Evolutionary conservation across 1,284 basidiomycete genomes (phyloP).

Genomic region (Boletellus sp.): DNA sequence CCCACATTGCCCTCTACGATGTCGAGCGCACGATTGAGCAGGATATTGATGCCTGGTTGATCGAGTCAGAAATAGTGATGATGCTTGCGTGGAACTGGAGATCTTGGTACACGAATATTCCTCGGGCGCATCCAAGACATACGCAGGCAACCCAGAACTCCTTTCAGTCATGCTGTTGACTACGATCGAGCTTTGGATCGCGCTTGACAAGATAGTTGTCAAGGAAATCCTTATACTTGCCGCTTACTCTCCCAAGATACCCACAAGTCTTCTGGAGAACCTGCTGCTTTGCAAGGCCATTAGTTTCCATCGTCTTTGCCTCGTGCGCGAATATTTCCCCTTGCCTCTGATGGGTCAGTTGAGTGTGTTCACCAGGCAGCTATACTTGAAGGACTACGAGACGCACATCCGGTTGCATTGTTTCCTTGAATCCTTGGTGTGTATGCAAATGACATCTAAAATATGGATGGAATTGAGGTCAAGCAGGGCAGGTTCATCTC

Average conservation of each 20-base stretch:
- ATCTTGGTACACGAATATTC: not conserved
- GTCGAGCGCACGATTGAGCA: not conserved
- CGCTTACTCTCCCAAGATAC: not conserved
- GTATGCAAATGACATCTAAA: no score
- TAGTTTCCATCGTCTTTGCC: not conserved
- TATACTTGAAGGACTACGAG: no score
- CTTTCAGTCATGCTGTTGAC: not conserved
- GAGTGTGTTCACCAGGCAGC: no score
- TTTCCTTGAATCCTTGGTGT: no score
- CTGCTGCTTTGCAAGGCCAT: not conserved
- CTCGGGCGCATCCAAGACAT: not conserved
- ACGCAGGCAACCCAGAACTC: not conserved
- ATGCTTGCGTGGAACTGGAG: not conserved
- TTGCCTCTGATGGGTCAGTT: no score
- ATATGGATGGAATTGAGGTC: no score
- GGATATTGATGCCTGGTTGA: not conserved
- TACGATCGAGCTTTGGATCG: not conserved
- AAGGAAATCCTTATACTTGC: not conserved
- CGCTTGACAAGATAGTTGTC: not conserved
- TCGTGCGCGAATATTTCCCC: no score
- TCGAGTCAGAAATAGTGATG: not conserved
- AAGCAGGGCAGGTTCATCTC: no score
- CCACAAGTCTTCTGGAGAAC: not conserved
- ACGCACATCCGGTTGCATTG: no score
- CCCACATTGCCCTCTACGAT: not conserved